Evolutionary conservation across 495 filamentous ascomycete species (phyloP).

Genomic region (Aspergillus sclerotioniger): DNA sequence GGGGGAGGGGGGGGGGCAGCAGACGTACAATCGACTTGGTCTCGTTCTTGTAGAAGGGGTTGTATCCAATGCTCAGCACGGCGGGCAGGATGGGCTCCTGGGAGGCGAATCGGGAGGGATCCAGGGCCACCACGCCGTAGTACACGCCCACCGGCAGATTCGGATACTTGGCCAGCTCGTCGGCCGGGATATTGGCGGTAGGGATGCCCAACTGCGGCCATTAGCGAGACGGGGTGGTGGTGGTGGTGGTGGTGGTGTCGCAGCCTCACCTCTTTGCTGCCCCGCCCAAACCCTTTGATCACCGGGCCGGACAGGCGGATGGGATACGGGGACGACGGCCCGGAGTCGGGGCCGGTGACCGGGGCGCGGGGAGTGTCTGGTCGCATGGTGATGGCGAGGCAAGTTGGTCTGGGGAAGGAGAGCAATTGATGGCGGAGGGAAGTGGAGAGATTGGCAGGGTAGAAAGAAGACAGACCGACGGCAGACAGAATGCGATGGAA

Average conservation of each 20-base stretch:
- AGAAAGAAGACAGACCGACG: conserved; percentile 2
- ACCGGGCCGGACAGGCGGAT: conserved; percentile 77
- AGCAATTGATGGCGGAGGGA: neutral
- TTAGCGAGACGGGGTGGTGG: neutral
- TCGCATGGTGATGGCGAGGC: conserved; percentile 29
- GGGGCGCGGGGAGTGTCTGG: conserved; percentile 52
- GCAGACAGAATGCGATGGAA: conserved; percentile 6
- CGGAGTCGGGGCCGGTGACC: conserved; percentile 65
- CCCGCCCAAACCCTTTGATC: conserved; percentile 90
- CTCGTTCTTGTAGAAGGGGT: conserved; percentile 89
- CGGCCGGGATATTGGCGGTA: conserved; percentile 92
- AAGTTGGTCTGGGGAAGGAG: conserved; percentile 1
- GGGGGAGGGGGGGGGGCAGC: neutral
- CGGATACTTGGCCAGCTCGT: conserved; percentile 68
- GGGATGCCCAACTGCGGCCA: conserved; percentile 79
- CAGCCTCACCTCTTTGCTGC: conserved; percentile 70
- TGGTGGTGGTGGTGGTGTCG: neutral
- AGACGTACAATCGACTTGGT: conserved; percentile 63
- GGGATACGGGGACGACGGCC: conserved; percentile 77
- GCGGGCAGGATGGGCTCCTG: conserved; percentile 66
- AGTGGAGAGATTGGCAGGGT: neutral
- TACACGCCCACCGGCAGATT: conserved; percentile 78
- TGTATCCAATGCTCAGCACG: conserved; percentile 95
- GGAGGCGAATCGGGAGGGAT: conserved; percentile 31
- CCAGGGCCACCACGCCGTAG: conserved; percentile 79